These are phyloP conservation scores for Conticribra weissflogii DNA, from an alignment of 108 stramenopile genomes.

Conservation along the genomic window DNA sequence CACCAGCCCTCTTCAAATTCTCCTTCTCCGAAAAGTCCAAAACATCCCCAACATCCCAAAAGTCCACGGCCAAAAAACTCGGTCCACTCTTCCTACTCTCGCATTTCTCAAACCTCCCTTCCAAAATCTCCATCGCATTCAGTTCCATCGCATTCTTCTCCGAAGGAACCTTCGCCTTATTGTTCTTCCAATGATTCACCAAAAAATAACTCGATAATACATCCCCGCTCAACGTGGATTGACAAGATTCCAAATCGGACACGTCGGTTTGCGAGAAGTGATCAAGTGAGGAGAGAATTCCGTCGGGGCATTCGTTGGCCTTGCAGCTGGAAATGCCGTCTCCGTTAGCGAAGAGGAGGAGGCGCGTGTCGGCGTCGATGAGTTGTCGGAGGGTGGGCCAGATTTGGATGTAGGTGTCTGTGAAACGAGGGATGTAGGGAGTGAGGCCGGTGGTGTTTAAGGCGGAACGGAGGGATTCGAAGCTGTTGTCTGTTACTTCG, in stretches of 20 bases:
- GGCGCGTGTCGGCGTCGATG: constrained; percentile 24
- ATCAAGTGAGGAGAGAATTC: constrained; percentile 29
- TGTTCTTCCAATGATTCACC: constrained; percentile 59
- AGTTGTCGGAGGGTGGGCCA: constrained; percentile 44
- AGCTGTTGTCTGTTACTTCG: constrained; percentile 44
- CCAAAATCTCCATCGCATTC: constrained; percentile 36
- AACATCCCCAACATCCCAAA: constrained; percentile 63
- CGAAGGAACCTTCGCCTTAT: constrained; percentile 15
- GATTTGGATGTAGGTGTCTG: constrained; percentile 8
- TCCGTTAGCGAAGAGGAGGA: constrained; percentile 25
- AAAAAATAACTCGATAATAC: constrained; percentile 41
- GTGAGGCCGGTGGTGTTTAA: constrained; percentile 21
- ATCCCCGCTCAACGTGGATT: constrained; percentile 5
- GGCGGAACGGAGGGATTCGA: constrained; percentile 10
- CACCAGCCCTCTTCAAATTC: constrained; percentile 40
- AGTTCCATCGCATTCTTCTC: constrained; percentile 30
- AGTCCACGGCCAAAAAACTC: constrained; percentile 62
- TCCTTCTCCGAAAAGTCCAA: constrained; percentile 52
- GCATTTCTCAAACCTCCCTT: constrained; percentile 52
- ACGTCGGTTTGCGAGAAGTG: constrained; percentile 21
- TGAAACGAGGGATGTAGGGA: constrained; percentile 11
- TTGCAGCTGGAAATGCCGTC: constrained; percentile 12
- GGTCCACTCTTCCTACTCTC: constrained; percentile 21
- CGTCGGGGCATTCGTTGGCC: constrained; percentile 12
- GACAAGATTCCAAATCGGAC: constrained; percentile 14